These are phyloP conservation scores for Phytophthora cactorum DNA, from an alignment of 352 stramenopile genomes.

Conservation along the genomic window DNA sequence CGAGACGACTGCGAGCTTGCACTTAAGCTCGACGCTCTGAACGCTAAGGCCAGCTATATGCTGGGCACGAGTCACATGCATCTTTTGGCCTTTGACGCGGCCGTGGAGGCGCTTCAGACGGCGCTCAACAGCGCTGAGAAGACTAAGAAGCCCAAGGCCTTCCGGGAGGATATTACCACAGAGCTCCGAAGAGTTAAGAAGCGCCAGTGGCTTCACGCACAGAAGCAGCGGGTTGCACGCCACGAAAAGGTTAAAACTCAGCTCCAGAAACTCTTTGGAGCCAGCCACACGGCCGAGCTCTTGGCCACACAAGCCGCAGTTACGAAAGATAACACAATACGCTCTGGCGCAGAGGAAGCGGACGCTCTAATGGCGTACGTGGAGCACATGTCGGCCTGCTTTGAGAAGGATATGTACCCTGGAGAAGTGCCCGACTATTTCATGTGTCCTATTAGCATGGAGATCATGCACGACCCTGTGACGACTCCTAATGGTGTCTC, in stretches of 20 bases:
- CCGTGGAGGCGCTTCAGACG: conserved; percentile 58
- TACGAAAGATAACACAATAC: neutral
- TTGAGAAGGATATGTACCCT: conserved; percentile 56
- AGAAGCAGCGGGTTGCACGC: conserved; percentile 43
- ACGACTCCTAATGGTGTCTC: conserved; percentile 82
- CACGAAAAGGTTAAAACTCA: conserved; percentile 54
- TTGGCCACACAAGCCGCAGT: conserved; percentile 22
- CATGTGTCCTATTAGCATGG: conserved; percentile 84
- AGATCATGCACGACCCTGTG: conserved; percentile 82
- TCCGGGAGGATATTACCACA: conserved; percentile 63
- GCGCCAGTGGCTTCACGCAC: conserved; percentile 58
- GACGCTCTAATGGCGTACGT: conserved; percentile 70
- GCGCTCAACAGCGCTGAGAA: conserved; percentile 62
- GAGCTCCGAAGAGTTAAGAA: conserved; percentile 74
- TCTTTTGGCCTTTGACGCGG: conserved; percentile 51
- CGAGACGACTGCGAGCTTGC: conserved; percentile 69
- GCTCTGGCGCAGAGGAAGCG: conserved; percentile 26
- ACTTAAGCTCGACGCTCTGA: conserved; percentile 62
- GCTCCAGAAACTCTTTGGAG: conserved; percentile 46
- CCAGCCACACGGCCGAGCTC: conserved; percentile 29
- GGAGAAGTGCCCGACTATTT: conserved; percentile 81
- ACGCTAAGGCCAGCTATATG: conserved; percentile 82
- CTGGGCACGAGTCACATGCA: conserved; percentile 68
- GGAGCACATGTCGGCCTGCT: conserved; percentile 53
- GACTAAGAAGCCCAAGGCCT: conserved; percentile 57